These are phyloP conservation scores for Aspergillus sp. DNA, from an alignment of 2,329 filamentous ascomycete genomes.

Conservation along the genomic window DNA sequence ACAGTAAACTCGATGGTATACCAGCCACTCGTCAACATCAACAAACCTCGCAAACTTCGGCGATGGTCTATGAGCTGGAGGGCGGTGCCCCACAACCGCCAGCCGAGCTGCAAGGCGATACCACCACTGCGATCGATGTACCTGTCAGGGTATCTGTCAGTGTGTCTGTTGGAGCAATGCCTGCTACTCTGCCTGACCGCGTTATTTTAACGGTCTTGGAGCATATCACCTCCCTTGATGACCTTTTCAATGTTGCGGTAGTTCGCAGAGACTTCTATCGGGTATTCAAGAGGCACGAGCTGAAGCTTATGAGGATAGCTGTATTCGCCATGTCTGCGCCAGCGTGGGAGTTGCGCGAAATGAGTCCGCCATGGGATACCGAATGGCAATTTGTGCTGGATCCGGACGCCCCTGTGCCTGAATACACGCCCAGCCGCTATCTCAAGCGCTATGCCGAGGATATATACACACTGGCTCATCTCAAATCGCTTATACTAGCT, in stretches of 20 bases:
- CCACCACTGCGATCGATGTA: constrained; percentile 21
- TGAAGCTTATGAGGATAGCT: constrained; percentile 55
- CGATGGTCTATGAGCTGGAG: constrained; percentile 38
- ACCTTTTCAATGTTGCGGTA: constrained; percentile 57
- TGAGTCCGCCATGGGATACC: constrained; percentile 54
- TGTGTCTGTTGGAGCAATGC: constrained; percentile 32
- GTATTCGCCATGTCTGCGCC: constrained; percentile 58
- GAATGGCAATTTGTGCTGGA: constrained; percentile 45
- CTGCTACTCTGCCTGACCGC: constrained; percentile 48
- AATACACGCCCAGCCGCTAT: constrained; percentile 58
- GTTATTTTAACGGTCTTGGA: constrained; percentile 56
- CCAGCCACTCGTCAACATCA: constrained; percentile 24
- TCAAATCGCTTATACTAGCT: constrained; percentile 59
- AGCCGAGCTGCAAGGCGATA: neutral
- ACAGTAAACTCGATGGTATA: constrained; percentile 21
- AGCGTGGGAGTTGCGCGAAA: constrained; percentile 63
- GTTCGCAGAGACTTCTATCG: constrained; percentile 60
- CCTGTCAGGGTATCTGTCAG: constrained; percentile 7
- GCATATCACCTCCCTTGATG: constrained; percentile 52
- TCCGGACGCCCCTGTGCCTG: constrained; percentile 50
- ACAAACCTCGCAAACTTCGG: constrained; percentile 22
- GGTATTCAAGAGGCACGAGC: constrained; percentile 60
- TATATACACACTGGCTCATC: constrained; percentile 53
- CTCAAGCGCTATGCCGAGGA: constrained; percentile 55
- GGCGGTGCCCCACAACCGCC: constrained; percentile 26